These are phyloP conservation scores for Gypsophila paniculata DNA, from an alignment of 179 eudicot species.

Conservation along the genomic window DNA sequence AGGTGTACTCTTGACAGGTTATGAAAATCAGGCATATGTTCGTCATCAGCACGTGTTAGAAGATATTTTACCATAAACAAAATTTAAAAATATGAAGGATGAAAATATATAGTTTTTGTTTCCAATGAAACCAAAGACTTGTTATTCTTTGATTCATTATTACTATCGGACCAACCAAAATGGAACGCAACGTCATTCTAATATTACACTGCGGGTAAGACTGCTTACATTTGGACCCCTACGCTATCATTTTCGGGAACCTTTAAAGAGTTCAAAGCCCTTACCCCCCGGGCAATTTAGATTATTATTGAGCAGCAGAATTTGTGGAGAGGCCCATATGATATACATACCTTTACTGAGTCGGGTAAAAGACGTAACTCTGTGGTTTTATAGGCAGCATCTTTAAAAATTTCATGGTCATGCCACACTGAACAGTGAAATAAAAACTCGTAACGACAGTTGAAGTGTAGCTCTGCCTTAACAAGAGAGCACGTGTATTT, in stretches of 20 bases:
- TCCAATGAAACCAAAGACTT: too few species aligned
- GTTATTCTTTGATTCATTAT: too few species aligned
- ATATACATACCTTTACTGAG: background rate
- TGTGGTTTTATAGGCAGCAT: background rate
- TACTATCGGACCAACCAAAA: too few species aligned
- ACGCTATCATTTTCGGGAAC: too few species aligned
- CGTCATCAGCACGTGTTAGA: background rate
- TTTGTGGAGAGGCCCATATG: background rate
- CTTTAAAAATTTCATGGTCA: background rate
- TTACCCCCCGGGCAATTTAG: too few species aligned
- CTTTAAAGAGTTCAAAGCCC: too few species aligned
- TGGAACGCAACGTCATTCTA: too few species aligned
- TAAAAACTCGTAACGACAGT: background rate
- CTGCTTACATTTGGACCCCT: too few species aligned
- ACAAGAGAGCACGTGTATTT: background rate
- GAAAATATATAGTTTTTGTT: background rate
- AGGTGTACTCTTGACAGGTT: conserved; percentile 2
- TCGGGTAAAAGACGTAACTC: background rate
- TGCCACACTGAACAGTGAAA: background rate
- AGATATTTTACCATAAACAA: background rate
- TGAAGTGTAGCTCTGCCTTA: background rate
- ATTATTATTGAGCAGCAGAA: background rate
- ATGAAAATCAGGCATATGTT: conserved; percentile 2
- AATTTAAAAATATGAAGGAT: background rate
- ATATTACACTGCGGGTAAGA: too few species aligned